These are phyloP conservation scores for Phycomyces nitens DNA, from an alignment of 192 early-diverging fungal genomes.

Conservation along the genomic window DNA sequence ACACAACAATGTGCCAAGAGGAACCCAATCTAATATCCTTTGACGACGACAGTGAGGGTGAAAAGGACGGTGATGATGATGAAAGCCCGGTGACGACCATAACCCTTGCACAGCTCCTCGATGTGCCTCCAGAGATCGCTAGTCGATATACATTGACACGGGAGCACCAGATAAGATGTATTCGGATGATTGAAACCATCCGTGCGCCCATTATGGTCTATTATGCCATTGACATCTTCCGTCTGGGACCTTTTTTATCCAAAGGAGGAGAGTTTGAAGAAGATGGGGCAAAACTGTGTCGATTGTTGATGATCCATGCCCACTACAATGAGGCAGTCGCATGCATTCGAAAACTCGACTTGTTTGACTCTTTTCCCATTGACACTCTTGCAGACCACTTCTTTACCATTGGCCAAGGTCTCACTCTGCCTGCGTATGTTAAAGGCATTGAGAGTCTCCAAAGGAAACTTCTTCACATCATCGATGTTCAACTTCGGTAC, in stretches of 20 bases:
- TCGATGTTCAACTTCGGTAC: conserved; percentile 26
- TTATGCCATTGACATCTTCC: conserved; percentile 22
- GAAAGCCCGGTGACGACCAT: conserved; percentile 4
- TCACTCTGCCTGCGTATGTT: conserved; percentile 5
- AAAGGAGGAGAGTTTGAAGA: conserved; percentile 16
- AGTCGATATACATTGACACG: conserved; percentile 5
- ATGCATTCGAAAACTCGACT: conserved; percentile 16
- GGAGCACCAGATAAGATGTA: conserved; percentile 9
- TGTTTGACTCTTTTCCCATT: conserved; percentile 16
- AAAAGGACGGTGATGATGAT: background rate
- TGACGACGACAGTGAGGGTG: conserved; percentile 2
- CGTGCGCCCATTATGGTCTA: conserved; percentile 14
- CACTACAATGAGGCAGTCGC: conserved; percentile 22
- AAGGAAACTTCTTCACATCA: conserved; percentile 5
- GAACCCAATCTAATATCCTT: conserved; percentile 16
- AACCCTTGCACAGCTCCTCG: conserved; percentile 7
- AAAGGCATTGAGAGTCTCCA: conserved; percentile 2
- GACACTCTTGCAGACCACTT: conserved; percentile 13
- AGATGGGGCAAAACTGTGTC: conserved; percentile 8
- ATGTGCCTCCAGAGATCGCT: conserved; percentile 2
- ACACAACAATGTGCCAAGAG: background rate
- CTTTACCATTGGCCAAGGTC: conserved; percentile 9
- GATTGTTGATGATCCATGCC: conserved; percentile 9
- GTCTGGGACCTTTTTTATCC: conserved; percentile 1
- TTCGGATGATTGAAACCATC: conserved; percentile 8